Evolutionary conservation across 2,329 filamentous ascomycete genomes (phyloP).

Genomic region (Dryadomyces quercivorus): DNA sequence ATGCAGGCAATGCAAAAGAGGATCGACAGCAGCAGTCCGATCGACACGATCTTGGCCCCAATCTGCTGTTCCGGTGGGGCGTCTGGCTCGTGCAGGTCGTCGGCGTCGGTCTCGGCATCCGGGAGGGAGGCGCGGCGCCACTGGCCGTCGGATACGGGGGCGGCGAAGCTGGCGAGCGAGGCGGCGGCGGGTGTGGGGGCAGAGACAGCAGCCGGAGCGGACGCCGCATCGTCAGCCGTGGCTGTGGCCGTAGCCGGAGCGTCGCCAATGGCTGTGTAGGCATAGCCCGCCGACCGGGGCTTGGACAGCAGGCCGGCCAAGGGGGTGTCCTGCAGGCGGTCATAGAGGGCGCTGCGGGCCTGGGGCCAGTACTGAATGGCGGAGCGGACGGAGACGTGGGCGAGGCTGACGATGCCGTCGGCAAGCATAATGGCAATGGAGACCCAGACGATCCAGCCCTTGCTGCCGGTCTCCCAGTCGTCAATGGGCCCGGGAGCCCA

Average conservation of each 20-base stretch:
- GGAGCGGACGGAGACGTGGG: slow-evolving; percentile 55
- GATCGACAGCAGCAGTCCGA: slow-evolving; percentile 68
- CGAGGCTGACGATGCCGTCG: slow-evolving; percentile 79
- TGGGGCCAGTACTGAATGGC: slow-evolving; percentile 8
- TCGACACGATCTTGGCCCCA: slow-evolving; percentile 52
- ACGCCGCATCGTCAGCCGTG: too few relatives aligned
- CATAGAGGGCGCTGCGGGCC: background rate
- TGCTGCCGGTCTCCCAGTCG: slow-evolving; percentile 86
- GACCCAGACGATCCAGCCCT: slow-evolving; percentile 98
- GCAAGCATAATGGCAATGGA: slow-evolving; percentile 94
- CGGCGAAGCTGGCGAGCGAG: too few relatives aligned
- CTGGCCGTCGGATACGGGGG: too few relatives aligned
- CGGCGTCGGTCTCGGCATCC: slow-evolving; percentile 9
- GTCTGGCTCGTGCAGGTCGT: slow-evolving; percentile 45
- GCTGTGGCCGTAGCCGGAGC: background rate
- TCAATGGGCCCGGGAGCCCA: slow-evolving; percentile 83
- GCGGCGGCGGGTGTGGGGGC: too few relatives aligned
- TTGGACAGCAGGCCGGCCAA: background rate
- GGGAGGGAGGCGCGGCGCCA: background rate
- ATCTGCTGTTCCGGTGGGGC: slow-evolving; percentile 77
- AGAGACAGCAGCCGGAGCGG: too few relatives aligned
- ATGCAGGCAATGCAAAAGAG: slow-evolving; percentile 70
- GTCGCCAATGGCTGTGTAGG: background rate
- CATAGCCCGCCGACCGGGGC: slow-evolving; percentile 8
- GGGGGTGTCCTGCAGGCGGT: background rate